Evolutionary conservation across 306 rosid genomes (phyloP).

Genomic region (Vicia sativa): DNA sequence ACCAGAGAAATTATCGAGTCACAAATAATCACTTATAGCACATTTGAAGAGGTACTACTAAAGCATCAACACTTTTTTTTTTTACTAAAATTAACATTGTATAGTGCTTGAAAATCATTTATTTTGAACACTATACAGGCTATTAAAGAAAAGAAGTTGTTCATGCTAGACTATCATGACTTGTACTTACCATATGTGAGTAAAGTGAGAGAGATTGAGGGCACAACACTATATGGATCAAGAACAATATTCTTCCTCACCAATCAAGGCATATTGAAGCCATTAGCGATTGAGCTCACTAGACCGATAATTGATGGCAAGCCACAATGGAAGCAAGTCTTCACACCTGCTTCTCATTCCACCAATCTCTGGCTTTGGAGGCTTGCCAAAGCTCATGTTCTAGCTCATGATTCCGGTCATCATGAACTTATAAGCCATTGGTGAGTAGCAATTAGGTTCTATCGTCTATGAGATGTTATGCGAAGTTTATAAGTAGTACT

Average conservation of each 20-base stretch:
- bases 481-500: not conserved
- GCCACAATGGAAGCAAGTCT: constrained; percentile 52
- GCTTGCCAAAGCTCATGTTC: constrained; percentile 55
- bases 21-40: constrained; percentile 37
- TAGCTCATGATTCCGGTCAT: constrained; percentile 50
- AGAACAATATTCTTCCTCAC: constrained; percentile 51
- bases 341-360: constrained; percentile 41
- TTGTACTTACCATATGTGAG: constrained; percentile 50
- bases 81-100: not conserved
- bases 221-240: constrained; percentile 51
- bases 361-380: constrained; percentile 54
- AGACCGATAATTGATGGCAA: constrained; percentile 41
- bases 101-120: not conserved
- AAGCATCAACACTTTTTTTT: not conserved
- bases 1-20: constrained; percentile 46
- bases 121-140: constrained; percentile 36
- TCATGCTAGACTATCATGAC: constrained; percentile 54
- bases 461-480: not conserved
- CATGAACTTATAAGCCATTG: constrained; percentile 56
- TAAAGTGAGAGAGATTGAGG: constrained; percentile 49
- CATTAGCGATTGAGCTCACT: constrained; percentile 55
- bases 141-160: constrained; percentile 47
- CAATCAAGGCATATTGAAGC: constrained; percentile 49
- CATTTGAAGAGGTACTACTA: constrained; percentile 47
- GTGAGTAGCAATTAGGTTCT: constrained; percentile 28